Base-by-base conservation (phyloP, 192 early-diverging fungal genomes). In the Backusella westeae region DNA sequence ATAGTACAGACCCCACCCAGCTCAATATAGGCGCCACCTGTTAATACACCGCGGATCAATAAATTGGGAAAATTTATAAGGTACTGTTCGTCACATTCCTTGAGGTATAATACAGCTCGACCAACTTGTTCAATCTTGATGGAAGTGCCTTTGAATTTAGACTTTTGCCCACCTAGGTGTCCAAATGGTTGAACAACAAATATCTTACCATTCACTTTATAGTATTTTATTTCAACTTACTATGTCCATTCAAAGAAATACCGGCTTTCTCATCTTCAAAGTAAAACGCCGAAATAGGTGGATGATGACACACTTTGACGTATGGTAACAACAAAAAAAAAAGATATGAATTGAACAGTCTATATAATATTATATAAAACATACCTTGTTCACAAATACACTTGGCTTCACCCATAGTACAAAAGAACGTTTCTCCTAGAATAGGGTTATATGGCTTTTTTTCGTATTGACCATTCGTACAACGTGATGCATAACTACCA, bases 401-500 rank as follows among this genome's bases (percentile, higher is more conserved):
- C 65, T 86, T 82, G 12, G 79, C 53, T 46, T 91, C 87, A 14
- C 85, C 80, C 87, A 89, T 90, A 17, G 79, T 78, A 15, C 86
- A 88, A 49, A 85, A 52, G 71, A 92, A 90, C 79, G 90, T 88
- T 75, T 93, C 92, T 69, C 92, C 92, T 38, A 83, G 67, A 42
- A 91, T 87, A 34, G 82, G 82, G 19, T 83, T 83, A 75, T 91
- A 94, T 9, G 94, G 94, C 72, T 90, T 93, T 72, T 94, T 94
- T 74, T 95, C 94, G 74, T 84, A 89, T 82, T 89, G 85, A 7
- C 89, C 90, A 73, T 89, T 88, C 6, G 77, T 78, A 67, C 89
- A 88, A 35, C 93, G 90, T 44, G 88, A 90, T 56, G 92, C 87
- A 83, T 91, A 94, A 74, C 89, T 90, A 41, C 94, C 94, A 69